A percentile compares a stretch with the other conserved stretches of the same genome.
Evolutionary conservation across 169 alveolate species (phyloP).

Genomic region (Babesia gibsoni): DNA sequence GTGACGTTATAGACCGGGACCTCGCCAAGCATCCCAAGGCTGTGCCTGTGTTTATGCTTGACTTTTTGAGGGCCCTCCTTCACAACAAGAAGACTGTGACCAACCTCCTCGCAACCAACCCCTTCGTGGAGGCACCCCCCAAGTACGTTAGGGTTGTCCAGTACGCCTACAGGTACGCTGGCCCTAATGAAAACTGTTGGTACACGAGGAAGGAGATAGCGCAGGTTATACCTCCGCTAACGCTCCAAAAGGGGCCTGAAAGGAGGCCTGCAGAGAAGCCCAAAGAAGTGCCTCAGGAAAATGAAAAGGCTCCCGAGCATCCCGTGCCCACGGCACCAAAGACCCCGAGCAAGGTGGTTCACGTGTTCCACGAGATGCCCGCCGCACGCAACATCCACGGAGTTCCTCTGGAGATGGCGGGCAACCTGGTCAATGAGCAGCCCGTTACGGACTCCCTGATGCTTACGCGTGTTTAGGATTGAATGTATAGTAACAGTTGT

Average conservation of each 20-base stretch:
- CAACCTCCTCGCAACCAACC: slow-evolving; percentile 21
- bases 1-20: neutral
- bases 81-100: slow-evolving; percentile 6
- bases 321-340: neutral
- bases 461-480: slow-evolving; percentile 22
- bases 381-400: slow-evolving; percentile 17
- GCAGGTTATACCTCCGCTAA: slow-evolving; percentile 48
- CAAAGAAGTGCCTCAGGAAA: neutral
- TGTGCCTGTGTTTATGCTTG: slow-evolving; percentile 17
- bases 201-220: slow-evolving; percentile 1
- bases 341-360: neutral
- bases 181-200: slow-evolving; percentile 11
- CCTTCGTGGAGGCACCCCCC: slow-evolving; percentile 39
- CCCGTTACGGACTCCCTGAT: slow-evolving; percentile 43
- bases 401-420: slow-evolving; percentile 56
- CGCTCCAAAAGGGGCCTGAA: neutral
- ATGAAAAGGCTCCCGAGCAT: neutral
- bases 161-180: slow-evolving; percentile 30
- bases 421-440: slow-evolving; percentile 2
- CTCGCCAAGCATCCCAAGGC: neutral
- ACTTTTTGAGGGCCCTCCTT: slow-evolving; percentile 12
- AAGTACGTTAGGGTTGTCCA: slow-evolving; percentile 48
- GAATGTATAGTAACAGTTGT: too few relatives aligned
- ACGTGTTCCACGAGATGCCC: slow-evolving; percentile 45
- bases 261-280: neutral